phyloP scores from a whole-genome alignment of 2,329 filamentous ascomycete species.

The Ascocoryne sarcoides region DNA sequence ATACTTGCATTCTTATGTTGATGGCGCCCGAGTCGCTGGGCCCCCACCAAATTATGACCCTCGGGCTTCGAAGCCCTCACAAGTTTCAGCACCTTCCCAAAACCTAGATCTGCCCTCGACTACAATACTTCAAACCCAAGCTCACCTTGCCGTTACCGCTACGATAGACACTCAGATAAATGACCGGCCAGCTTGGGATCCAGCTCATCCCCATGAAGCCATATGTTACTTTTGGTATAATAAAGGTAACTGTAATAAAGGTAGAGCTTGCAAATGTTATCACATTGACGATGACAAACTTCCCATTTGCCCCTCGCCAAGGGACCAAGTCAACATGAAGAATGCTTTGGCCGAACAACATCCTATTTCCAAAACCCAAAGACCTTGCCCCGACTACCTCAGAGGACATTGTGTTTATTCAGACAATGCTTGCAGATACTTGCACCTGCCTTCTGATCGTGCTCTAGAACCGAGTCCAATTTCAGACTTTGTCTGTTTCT shows the following conservation, averaged over 20 bases:
- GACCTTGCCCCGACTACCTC: too few relatives aligned
- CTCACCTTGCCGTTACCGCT: background rate
- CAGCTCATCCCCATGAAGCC: slow-evolving; percentile 4
- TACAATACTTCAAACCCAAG: background rate
- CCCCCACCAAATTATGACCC: too few relatives aligned
- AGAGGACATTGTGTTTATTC: too few relatives aligned
- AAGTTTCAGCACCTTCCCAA: background rate
- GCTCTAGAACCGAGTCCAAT: too few relatives aligned
- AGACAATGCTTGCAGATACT: too few relatives aligned
- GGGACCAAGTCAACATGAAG: background rate
- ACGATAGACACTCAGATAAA: background rate
- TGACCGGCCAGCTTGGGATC: slow-evolving; percentile 10
- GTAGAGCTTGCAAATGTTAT: slow-evolving; percentile 8
- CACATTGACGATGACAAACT: slow-evolving; percentile 6
- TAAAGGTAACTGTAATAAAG: slow-evolving; percentile 6
- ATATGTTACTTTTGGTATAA: slow-evolving; percentile 13
- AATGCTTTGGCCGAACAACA: too few relatives aligned
- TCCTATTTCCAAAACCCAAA: too few relatives aligned
- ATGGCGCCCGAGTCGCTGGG: slow-evolving; percentile 2
- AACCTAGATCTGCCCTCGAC: background rate
- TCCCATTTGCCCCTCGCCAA: slow-evolving; percentile 3
- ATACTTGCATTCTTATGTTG: slow-evolving; percentile 4
- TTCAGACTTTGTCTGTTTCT: too few relatives aligned
- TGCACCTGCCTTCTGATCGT: too few relatives aligned
- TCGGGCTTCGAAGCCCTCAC: too few relatives aligned